A percentile compares a stretch with the other conserved stretches of the same genome.
phyloP scores from a whole-genome alignment of 2,329 filamentous ascomycete species.

The Pseudonectria foliicola region DNA sequence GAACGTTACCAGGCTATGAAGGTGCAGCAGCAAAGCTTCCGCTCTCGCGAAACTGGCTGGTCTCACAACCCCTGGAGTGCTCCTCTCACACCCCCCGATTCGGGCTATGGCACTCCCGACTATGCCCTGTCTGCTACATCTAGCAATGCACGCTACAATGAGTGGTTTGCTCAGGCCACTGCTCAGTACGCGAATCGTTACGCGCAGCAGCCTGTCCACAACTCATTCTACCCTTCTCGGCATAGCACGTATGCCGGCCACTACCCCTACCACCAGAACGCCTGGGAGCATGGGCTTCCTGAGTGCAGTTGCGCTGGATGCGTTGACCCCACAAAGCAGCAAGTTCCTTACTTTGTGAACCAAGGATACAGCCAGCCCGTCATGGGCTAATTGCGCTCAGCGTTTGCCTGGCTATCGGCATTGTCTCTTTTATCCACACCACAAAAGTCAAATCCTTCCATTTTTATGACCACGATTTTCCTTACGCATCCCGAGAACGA shows the following conservation, averaged over 20 bases:
- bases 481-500: slow-evolving; percentile 26
- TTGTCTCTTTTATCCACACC: slow-evolving; percentile 17
- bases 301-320: slow-evolving; percentile 46
- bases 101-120: slow-evolving; percentile 55
- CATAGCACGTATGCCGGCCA: slow-evolving; percentile 34
- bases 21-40: slow-evolving; percentile 33
- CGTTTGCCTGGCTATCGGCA: slow-evolving; percentile 9
- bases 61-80: slow-evolving; percentile 39
- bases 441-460: slow-evolving; percentile 20
- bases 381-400: slow-evolving; percentile 36
- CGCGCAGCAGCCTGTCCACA: slow-evolving; percentile 35
- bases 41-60: slow-evolving; percentile 39
- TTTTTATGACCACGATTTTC: slow-evolving; percentile 29
- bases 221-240: slow-evolving; percentile 34
- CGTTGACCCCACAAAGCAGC: slow-evolving; percentile 39
- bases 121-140: slow-evolving; percentile 49
- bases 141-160: slow-evolving; percentile 48
- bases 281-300: slow-evolving; percentile 44
- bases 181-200: slow-evolving; percentile 39
- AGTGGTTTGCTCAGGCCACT: slow-evolving; percentile 45
- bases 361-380: slow-evolving; percentile 48
- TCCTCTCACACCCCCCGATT: slow-evolving; percentile 53
- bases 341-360: slow-evolving; percentile 40
- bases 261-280: slow-evolving; percentile 38
- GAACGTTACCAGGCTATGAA: slow-evolving; percentile 42